Base-by-base conservation (phyloP, 495 filamentous ascomycete genomes). In the Penicillium silybi region DNA sequence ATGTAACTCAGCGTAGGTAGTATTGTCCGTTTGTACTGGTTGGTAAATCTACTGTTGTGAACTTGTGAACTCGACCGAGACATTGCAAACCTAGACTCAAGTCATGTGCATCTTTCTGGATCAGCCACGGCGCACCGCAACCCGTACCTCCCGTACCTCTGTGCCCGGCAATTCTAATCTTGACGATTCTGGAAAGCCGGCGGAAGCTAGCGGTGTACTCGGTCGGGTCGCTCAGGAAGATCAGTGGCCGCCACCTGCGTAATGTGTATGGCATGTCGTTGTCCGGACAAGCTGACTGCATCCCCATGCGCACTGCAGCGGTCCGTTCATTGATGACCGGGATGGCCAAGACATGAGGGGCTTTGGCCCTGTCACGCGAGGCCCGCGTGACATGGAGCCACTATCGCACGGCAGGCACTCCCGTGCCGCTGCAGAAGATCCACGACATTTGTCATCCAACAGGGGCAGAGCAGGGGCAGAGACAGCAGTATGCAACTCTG, bases 191-290 rank as follows among this genome's bases (percentile, higher is more conserved):
- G 26, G 26, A 29, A 53, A 51, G 41, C 49, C 41, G 17, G 11
- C 41, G 17, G 11, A 11, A 11, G 32, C 37, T 39, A 39, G 37
- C n/a, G 37, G 37, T 19, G 7, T 50, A 41, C 44, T 40, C 44
- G 37, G 44, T 20, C 27, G 16, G 34, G 34, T 40, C 41, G 43
- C 23, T 22, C n/a, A 34, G 34, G 18, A 44, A 45, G 44, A 40
- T 37, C 18, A 54, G 34, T 50, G 39, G 41, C 46, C 40, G 50
- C 53, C 52, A 54, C 50, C 23, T 51, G 53, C 46, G 50, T 56
- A 57, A 53, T 41, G 8, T 25, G n/a, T 40, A 15, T 22, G 13
- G 44, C 17, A 39, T 19, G 20, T 20, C 29, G 19, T 38, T 16
- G 37, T 17, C 47, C 49, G 22, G 20, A 45, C 16, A 46, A 52